Evolutionary conservation across 495 filamentous ascomycete species (phyloP).

Genomic region (Wilcoxina mikolae): DNA sequence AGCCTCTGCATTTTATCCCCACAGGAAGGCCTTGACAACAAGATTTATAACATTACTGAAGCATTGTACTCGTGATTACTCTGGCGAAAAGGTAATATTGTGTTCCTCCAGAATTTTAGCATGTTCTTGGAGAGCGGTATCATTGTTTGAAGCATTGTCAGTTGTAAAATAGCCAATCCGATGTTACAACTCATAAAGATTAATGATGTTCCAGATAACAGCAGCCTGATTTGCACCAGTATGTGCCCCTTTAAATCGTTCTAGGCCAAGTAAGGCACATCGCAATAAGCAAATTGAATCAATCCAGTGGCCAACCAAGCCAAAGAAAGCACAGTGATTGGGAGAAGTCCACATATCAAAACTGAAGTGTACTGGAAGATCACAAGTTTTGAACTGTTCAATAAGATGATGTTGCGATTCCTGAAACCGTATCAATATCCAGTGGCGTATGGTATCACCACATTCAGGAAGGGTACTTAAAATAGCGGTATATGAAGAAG

Average conservation of each 20-base stretch:
- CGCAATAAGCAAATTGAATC: not conserved
- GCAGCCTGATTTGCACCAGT: constrained; percentile 8
- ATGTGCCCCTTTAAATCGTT: not conserved
- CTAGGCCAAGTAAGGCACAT: not conserved
- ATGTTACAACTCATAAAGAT: constrained; percentile 8
- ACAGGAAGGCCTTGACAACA: constrained; percentile 10
- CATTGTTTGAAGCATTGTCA: constrained; percentile 16
- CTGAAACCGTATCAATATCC: too few relatives aligned
- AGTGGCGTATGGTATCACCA: too few relatives aligned
- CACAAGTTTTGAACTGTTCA: too few relatives aligned
- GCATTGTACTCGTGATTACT: not conserved
- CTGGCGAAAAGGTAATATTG: constrained; percentile 7
- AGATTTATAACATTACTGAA: constrained; percentile 11
- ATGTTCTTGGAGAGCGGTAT: constrained; percentile 6
- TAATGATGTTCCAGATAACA: not conserved
- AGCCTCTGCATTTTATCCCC: not conserved
- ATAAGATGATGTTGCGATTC: too few relatives aligned
- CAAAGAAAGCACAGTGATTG: not conserved
- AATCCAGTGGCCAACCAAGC: not conserved
- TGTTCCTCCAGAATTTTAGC: not conserved
- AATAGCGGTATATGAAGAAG: too few relatives aligned
- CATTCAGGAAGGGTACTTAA: too few relatives aligned
- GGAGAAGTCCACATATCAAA: constrained; percentile 2
- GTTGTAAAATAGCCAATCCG: constrained; percentile 11
- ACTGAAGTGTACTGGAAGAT: too few relatives aligned